Conservation (phyloP, 2,329 filamentous ascomycete genomes). For the Thielaviopsis musarum region DNA sequence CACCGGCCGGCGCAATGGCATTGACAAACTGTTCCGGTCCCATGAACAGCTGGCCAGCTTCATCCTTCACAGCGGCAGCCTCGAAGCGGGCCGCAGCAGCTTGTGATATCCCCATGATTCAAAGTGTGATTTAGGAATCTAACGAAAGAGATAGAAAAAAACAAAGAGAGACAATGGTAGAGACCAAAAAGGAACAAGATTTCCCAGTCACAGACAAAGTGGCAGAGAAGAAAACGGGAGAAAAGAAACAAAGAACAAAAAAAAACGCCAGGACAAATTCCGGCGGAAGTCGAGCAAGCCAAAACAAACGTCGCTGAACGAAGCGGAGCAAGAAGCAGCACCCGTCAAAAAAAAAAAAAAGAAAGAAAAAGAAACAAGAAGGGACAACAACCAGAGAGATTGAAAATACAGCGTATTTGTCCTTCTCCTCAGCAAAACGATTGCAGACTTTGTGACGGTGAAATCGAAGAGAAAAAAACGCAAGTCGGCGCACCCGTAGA, state of each 20-base stretch:
- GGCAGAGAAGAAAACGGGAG: not conserved
- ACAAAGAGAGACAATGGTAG: not conserved
- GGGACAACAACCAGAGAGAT: too few relatives aligned
- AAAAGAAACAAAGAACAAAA: not conserved
- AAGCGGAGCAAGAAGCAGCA: not conserved
- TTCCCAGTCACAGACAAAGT: not conserved
- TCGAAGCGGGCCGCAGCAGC: conserved; percentile 50
- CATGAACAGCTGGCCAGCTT: conserved; percentile 64
- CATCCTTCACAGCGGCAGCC: conserved; percentile 58
- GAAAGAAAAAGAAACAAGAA: not conserved
- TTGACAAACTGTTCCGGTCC: conserved; percentile 75
- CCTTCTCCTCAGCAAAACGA: not conserved
- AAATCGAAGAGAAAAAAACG: not conserved
- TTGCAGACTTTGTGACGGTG: not conserved
- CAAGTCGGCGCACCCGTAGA: not conserved
- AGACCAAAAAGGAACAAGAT: not conserved
- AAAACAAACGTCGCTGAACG: not conserved
- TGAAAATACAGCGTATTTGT: not conserved
- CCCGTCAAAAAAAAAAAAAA: not conserved
- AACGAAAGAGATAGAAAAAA: not conserved
- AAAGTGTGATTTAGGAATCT: not conserved
- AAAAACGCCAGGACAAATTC: not conserved
- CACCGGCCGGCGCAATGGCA: conserved; percentile 68
- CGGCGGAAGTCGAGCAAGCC: not conserved
- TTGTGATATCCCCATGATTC: conserved; percentile 8